phyloP scores from a whole-genome alignment of 1,284 basidiomycete genomes.

The Macrocybe sp. region DNA sequence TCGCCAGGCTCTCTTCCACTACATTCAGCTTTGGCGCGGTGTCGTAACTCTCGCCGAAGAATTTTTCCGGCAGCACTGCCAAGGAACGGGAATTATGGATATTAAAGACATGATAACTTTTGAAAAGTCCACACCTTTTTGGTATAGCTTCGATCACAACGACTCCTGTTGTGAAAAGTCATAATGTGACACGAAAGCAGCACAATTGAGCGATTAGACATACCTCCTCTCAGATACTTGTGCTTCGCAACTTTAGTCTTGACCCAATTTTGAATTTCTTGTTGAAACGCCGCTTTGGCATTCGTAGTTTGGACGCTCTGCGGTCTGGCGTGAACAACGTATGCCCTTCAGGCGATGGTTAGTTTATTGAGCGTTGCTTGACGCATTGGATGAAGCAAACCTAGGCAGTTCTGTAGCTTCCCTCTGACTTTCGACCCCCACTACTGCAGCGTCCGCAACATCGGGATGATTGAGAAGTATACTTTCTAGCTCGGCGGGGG shows the following conservation, averaged over 20 bases:
- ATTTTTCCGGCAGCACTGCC: slow-evolving; percentile 69
- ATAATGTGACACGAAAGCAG: background rate
- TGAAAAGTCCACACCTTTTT: slow-evolving; percentile 46
- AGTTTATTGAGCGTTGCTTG: background rate
- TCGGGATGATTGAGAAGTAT: slow-evolving; percentile 69
- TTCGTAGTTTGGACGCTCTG: slow-evolving; percentile 29
- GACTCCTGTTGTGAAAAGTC: slow-evolving; percentile 32
- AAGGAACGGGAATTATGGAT: slow-evolving; percentile 3
- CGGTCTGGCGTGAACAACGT: slow-evolving; percentile 54
- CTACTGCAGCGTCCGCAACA: slow-evolving; percentile 69
- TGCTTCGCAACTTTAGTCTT: slow-evolving; percentile 55
- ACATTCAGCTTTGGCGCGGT: slow-evolving; percentile 49
- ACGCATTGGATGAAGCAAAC: slow-evolving; percentile 22
- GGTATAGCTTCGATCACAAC: slow-evolving; percentile 53
- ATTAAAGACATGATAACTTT: background rate
- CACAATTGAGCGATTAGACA: slow-evolving; percentile 1
- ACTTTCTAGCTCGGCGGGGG: slow-evolving; percentile 79
- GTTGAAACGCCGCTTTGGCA: slow-evolving; percentile 37
- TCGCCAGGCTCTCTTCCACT: slow-evolving; percentile 29
- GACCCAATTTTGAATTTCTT: slow-evolving; percentile 60
- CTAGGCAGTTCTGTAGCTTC: slow-evolving; percentile 77
- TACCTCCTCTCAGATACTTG: slow-evolving; percentile 61
- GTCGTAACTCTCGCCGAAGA: slow-evolving; percentile 55
- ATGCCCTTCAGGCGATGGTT: slow-evolving; percentile 44
- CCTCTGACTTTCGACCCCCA: slow-evolving; percentile 56